A percentile compares a stretch with the other conserved stretches of the same genome.
Conservation (phyloP, 176 grass and related monocot species). For the Musa itinerans region DNA sequence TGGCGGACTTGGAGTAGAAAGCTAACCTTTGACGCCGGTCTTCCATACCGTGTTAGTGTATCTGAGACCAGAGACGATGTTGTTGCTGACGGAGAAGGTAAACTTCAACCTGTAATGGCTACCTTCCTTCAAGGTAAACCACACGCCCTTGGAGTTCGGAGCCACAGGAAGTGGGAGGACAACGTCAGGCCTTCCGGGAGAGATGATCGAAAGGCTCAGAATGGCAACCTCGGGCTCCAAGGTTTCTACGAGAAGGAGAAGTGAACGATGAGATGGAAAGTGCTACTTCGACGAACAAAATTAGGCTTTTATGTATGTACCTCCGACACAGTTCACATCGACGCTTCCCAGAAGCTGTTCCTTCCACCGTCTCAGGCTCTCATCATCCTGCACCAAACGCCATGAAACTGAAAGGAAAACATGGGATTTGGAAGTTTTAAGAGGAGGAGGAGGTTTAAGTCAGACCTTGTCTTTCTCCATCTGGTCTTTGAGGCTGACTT, state of each 20-base stretch:
- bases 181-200: slow-evolving; percentile 63
- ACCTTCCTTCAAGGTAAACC: slow-evolving; percentile 91
- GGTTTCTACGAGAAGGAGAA: slow-evolving; percentile 36
- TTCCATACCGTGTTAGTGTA: slow-evolving; percentile 98
- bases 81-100: slow-evolving; percentile 80
- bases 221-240: slow-evolving; percentile 86
- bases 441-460: not conserved
- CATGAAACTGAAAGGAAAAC: not conserved
- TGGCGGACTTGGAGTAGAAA: not conserved
- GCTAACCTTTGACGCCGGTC: slow-evolving; percentile 73
- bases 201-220: slow-evolving; percentile 67
- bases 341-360: slow-evolving; percentile 83
- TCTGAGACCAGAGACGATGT: slow-evolving; percentile 89
- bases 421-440: too few species aligned
- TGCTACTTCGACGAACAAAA: not conserved
- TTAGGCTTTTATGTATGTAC: slow-evolving; percentile 20
- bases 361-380: slow-evolving; percentile 94
- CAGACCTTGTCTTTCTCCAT: slow-evolving; percentile 91
- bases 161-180: slow-evolving; percentile 68
- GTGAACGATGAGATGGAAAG: too few species aligned
- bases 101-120: slow-evolving; percentile 82
- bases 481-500: slow-evolving; percentile 87
- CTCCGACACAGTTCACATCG: slow-evolving; percentile 90
- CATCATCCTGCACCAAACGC: slow-evolving; percentile 52
- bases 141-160: slow-evolving; percentile 59